Conservation (phyloP, 345 rosid species). For the Salix suchowensis region DNA sequence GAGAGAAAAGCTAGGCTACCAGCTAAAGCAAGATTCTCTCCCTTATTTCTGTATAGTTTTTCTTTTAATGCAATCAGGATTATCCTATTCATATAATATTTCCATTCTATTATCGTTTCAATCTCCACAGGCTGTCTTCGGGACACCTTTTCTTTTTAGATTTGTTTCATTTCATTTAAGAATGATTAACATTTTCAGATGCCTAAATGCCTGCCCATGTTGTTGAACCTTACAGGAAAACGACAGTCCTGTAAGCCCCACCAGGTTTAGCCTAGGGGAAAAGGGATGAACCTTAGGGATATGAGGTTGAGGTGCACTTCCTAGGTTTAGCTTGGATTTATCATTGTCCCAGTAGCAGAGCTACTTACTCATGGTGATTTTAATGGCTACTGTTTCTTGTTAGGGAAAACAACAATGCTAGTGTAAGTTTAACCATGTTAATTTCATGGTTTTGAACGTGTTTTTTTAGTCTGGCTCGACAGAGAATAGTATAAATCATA, state of each 20-base stretch:
- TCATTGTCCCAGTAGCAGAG: background rate
- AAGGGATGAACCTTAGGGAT: background rate
- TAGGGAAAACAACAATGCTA: background rate
- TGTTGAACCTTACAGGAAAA: background rate
- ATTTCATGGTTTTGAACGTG: background rate
- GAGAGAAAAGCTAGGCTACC: constrained; percentile 12
- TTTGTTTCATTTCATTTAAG: background rate
- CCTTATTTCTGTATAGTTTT: constrained; percentile 27
- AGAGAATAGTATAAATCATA: no score
- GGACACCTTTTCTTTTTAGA: background rate
- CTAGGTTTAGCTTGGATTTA: background rate
- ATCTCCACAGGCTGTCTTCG: background rate
- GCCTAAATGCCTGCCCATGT: background rate
- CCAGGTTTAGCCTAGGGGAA: background rate
- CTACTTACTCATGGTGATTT: background rate
- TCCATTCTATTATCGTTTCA: background rate
- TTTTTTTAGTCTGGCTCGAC: background rate
- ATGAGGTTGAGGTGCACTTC: background rate
- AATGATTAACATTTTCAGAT: background rate
- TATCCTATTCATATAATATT: background rate
- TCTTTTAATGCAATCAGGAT: constrained; percentile 14
- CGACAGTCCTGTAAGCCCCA: background rate
- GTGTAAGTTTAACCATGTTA: background rate
- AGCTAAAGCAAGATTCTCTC: constrained; percentile 24
- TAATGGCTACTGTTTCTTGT: background rate